Conservation (phyloP, 495 filamentous ascomycete genomes). For the Durotheca rogersii region DNA sequence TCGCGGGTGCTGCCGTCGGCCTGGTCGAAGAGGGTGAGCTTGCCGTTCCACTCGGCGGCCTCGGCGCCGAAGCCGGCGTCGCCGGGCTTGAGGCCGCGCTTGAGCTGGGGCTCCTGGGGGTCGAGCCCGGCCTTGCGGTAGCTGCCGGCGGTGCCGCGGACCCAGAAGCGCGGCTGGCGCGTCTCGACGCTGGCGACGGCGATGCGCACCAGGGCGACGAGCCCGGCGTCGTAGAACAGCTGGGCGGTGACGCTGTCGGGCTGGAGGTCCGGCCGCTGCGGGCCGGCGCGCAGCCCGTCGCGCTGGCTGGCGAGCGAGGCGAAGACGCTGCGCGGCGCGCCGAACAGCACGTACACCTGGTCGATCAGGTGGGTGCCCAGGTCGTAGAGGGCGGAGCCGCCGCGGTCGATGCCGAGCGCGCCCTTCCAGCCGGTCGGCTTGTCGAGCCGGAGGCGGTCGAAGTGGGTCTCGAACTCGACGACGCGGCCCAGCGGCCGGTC, state of each 20-base stretch:
- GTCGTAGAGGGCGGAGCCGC: conserved; percentile 76
- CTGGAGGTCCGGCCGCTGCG: conserved; percentile 53
- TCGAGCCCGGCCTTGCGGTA: conserved; percentile 81
- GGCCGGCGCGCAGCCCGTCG: conserved; percentile 40
- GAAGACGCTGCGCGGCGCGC: conserved; percentile 67
- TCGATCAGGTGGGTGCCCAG: conserved; percentile 83
- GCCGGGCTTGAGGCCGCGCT: conserved; percentile 63
- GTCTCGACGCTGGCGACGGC: conserved; percentile 68
- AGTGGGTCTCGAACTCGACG: conserved; percentile 81
- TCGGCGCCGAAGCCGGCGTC: conserved; percentile 70
- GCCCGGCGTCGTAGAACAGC: conserved; percentile 61
- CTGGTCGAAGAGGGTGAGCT: conserved; percentile 39
- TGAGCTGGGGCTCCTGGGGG: conserved; percentile 79
- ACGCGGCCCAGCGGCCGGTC: conserved; percentile 61
- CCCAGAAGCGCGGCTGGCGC: conserved; percentile 75
- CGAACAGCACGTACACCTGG: conserved; percentile 77
- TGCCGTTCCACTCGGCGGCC: conserved; percentile 44
- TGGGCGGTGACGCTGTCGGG: conserved; percentile 71
- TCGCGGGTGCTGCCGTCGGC: conserved; percentile 42
- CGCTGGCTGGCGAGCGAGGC: conserved; percentile 70
- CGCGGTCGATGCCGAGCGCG: conserved; percentile 56
- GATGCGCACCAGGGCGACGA: conserved; percentile 67
- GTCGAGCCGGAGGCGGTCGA: conserved; percentile 72
- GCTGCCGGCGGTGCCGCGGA: conserved; percentile 76
- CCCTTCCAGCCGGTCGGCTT: conserved; percentile 69